Evolutionary conservation across 78 protist species (phyloP), one percentile per base, ranked within the genome.

Genomic region (Dictyostelium discoideum): DNA sequence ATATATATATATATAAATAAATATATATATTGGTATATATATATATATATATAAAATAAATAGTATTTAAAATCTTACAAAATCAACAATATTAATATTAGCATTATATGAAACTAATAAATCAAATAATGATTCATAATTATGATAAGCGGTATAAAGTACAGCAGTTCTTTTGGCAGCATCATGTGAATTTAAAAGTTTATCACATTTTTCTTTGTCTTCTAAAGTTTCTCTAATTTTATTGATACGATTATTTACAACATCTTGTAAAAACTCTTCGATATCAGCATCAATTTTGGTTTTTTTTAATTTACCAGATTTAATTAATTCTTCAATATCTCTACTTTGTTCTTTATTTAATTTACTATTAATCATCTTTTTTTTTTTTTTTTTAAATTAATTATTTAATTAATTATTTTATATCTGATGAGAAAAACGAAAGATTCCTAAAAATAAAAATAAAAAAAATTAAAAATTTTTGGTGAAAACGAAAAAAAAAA

Each of bases 281-380:
- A 87, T 57, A 40, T 87, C 93, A 0, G 80, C 93, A 11, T 77
- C 86, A 48, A 87, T 87, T 48, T 87, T 87, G n/a, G 82, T 78
- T 79, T 63, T 87, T 20, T 87, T 81, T 26, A 87, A 26, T 82
- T 87, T 87, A 20, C 93, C 93, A 9, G 84, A 67, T 26, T 84
- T 54, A 44, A 87, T 26, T 76, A 82, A 57, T 26, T 78, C 22
- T 57, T 87, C 32, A 26, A 87, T 78, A 11, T 87, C 93, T 24
- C 82, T 84, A 54, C 50, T 42, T 50, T 44, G 72, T 50, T 82
- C 86, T 54, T 82, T 50, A 50, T 50, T 82, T 82, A 50, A 82
- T 82, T 82, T 82, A 50, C 26, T 50, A 29, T 82, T 82, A 3
- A 29, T 50, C 86, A 82, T 82, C 8, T 80, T n/a, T 16, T 50